Evolutionary conservation across 352 stramenopile species (phyloP), one percentile per base, ranked within the genome.

Genomic region (Phytophthora citricola): DNA sequence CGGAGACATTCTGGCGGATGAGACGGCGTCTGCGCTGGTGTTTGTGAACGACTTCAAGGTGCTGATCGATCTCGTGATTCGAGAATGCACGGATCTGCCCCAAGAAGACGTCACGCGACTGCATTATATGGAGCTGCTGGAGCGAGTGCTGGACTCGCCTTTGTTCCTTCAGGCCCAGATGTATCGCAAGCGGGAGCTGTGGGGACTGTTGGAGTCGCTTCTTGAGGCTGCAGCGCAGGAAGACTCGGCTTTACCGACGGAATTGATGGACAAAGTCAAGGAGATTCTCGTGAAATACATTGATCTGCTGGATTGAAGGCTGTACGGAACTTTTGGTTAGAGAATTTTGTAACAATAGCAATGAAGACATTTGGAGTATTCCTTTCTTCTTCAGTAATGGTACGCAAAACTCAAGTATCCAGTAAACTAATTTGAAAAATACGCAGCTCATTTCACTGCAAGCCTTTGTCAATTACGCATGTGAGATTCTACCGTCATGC

Each of bases 31-130:
- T 1, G 69, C 69, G 38, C 66, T 90, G 17, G 63, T 93, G 36
- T 93, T 87, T 56, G 32, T 89, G 15, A 93, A 93, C 49, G 85
- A 93, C 52, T 88, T 90, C 36, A 93, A 91, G 52, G 59, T 93
- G 32, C 59, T 93, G 34, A 46, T 93, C 5, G 85, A 93, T 65
- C 73, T 93, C 34, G 29, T 88, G 15, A 78, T 93, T 52, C 73
- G 85, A 31, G 85, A 93, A 43, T 82, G 75, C 22, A 80, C 67
- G 1, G 85, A 93, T 58, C 62, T 87, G 15, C 79, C 85, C 38
- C 73, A 81, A 4, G 77, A 88, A 14, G 80, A 91, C 32, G 9
- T 53, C 7, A 71, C 72, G 27, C 75, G 82, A 4, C 49, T 77
- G 12, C 40, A 78, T 29, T 89, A 84, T 32, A 64, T 91, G 26